Percentiles rank a stretch among this genome's conserved stretches.
Conservation (phyloP, 1,284 basidiomycete species). For the Malassezia vespertilionis region DNA sequence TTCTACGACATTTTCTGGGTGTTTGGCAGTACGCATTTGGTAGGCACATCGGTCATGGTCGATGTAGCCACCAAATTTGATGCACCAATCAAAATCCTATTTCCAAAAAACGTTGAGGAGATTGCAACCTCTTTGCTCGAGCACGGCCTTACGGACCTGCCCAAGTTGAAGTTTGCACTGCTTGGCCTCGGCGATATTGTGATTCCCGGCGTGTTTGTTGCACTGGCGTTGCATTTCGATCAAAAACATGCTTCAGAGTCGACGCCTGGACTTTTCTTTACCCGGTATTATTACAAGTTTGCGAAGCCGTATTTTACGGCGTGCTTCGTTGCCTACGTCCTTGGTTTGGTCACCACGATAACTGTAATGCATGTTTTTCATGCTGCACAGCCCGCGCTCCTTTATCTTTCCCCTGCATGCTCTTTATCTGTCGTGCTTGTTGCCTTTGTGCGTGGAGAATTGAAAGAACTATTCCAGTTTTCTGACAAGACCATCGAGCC, state of each 20-base stretch:
- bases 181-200: constrained; percentile 86
- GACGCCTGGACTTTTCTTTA: constrained; percentile 25
- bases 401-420: constrained; percentile 65
- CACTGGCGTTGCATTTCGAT: constrained; percentile 79
- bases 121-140: constrained; percentile 15
- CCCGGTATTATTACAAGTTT: constrained; percentile 49
- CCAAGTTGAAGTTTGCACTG: constrained; percentile 55
- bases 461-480: constrained; percentile 37
- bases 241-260: constrained; percentile 52
- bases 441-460: constrained; percentile 47
- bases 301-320: constrained; percentile 69
- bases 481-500: constrained; percentile 19
- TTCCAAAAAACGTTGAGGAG: constrained; percentile 47
- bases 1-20: constrained; percentile 47
- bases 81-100: constrained; percentile 64
- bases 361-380: constrained; percentile 70
- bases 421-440: constrained; percentile 48
- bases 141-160: neutral
- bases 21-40: constrained; percentile 22
- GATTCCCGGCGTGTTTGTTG: constrained; percentile 77
- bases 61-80: constrained; percentile 77
- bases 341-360: constrained; percentile 70
- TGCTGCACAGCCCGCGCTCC: constrained; percentile 76
- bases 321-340: constrained; percentile 63
- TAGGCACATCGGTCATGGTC: constrained; percentile 43